Evolutionary conservation across 2,329 filamentous ascomycete genomes (phyloP), one percentile per base, ranked within the genome.

Genomic region (Cordyceps fumosorosea): DNA sequence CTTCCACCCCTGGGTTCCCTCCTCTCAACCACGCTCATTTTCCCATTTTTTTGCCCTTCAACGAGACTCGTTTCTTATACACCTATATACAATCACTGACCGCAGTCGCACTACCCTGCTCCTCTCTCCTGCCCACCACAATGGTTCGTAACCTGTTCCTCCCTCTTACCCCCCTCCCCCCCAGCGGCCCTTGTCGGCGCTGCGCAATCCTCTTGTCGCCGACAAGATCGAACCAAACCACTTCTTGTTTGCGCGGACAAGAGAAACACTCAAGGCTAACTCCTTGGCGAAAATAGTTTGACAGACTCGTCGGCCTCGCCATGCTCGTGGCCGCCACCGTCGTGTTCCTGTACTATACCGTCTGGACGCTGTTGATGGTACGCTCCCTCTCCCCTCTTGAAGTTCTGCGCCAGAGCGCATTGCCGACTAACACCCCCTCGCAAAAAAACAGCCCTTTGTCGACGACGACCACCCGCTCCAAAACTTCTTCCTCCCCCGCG

Each of bases 291-390:
- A 24, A 3, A 16, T 75, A 99, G 95, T 89, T 97, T 79, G 95
- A 96, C 84, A 93, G 91, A 86, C 84, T 86, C 74, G 81, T 85
- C 72, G 84, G 84, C 73, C 79, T 85, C 81, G 82, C 84, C 83
- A 86, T 86, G 84, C 81, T 86, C 75, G 83, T 84, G 83, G 84
- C 82, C 75, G 82, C 84, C 71, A 81, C 83, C 66, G 80, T 84
- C 75, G 80, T 86, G 71, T 86, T 86, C 71, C 78, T 84, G 71
- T 99, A 99, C 85, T 99, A 99, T 81, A 95, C 91, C 66, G 85
- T 96, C 77, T 99, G 95, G 95, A 96, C 95, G 32, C 84, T 99
- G 67, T 84, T 98, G 68, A 98, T 99, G 90, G 95, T 97, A 85
- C 63, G 78, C 70, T 1, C 34, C 34, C 47, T 57, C 60, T 62